A percentile compares a stretch with the other conserved stretches of the same genome.
phyloP scores from a whole-genome alignment of 2,329 filamentous ascomycete genomes.

The Zasmidium angulare region DNA sequence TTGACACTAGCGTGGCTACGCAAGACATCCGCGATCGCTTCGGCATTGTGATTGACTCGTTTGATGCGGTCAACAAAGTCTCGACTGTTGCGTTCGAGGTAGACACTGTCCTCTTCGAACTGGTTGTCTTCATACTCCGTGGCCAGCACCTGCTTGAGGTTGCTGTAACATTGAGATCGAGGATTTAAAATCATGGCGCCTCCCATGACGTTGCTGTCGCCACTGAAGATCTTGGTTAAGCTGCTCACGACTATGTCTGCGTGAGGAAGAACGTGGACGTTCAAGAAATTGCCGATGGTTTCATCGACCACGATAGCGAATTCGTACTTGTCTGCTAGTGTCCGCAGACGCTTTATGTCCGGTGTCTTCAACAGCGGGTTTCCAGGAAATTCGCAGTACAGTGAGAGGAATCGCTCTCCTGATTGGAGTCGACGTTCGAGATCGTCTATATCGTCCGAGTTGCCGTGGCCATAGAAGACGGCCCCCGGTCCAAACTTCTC shows the following conservation, averaged over 20 bases:
- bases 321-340: constrained; percentile 76
- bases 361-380: constrained; percentile 87
- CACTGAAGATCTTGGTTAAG: constrained; percentile 94
- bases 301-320: constrained; percentile 94
- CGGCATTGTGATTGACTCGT: constrained; percentile 81
- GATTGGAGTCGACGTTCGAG: constrained; percentile 68
- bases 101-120: constrained; percentile 91
- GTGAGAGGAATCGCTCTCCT: constrained; percentile 74
- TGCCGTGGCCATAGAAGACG: constrained; percentile 81
- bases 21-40: constrained; percentile 75
- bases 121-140: constrained; percentile 81
- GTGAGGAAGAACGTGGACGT: constrained; percentile 86
- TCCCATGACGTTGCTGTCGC: constrained; percentile 98
- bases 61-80: constrained; percentile 83
- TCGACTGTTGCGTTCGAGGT: constrained; percentile 93
- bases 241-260: constrained; percentile 93
- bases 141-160: constrained; percentile 66
- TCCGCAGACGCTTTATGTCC: constrained; percentile 77
- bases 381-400: constrained; percentile 94
- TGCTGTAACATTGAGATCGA: constrained; percentile 66
- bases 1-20: constrained; percentile 65
- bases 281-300: constrained; percentile 94
- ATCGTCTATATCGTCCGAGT: constrained; percentile 75
- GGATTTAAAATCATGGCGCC: constrained; percentile 68
- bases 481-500: constrained; percentile 92